Base-by-base conservation (phyloP, 306 rosid species). In the Cucumis melo region DNA sequence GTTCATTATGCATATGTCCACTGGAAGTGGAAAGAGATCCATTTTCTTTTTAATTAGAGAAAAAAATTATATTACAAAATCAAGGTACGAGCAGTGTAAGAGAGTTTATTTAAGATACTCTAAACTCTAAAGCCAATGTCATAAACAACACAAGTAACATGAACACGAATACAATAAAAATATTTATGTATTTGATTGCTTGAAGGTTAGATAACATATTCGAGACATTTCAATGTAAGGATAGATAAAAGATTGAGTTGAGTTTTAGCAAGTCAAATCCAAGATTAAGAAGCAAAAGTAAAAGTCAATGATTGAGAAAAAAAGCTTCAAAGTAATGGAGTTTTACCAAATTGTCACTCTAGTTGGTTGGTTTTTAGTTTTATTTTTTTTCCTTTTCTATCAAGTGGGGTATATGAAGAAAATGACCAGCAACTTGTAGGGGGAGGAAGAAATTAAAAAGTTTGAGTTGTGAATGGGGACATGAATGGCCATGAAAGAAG, bases 251-350 rank as follows among this genome's bases (percentile, higher is more conserved):
- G 75, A 23, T 46, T 70, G 39, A 20, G 75, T 70, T 24, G 58
- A 51, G 77, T 73, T 73, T 73, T 53, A 73, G 46, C 7, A 29
- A 9, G 77, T 73, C 77, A 51, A 73, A 73, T 51, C 77, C 77
- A 19, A 10, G 48, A 73, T 17, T 53, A 73, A 32, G 48, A 53
- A 10, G 46, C 62, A 29, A 50, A 73, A 73, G 29, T 32, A 53
- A 16, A 16, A 50, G 62, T 29, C 77, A 50, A 73, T 73, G 77
- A 73, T 73, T 73, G 77, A 51, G 62, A 10, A 32, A 73, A 12
- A 19, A 32, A 73, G 48, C 41, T 73, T 19, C 19, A 72, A 72
- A 72, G 59, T 29, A 44, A 68, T 68, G 56, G 74, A 68, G 38
- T 23, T 50, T 27, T 29, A 21, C 76, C 59, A 15, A 68, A 44